Base-by-base conservation (phyloP, 352 stramenopile species). In the Globisporangium nodosum region DNA sequence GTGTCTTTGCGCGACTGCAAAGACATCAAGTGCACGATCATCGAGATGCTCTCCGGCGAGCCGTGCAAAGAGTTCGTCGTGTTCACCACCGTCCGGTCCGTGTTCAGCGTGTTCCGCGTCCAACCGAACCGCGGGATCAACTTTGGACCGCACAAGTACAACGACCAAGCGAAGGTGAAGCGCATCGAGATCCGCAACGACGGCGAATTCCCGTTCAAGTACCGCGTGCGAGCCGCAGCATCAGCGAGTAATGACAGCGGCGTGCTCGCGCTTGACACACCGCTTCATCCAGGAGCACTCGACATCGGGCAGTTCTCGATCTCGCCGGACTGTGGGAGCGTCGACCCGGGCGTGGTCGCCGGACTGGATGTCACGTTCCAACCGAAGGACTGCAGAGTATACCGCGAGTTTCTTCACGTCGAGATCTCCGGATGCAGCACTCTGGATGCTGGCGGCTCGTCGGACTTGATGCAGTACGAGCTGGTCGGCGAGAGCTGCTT, bases 111-210 rank as follows among this genome's bases (percentile, higher is more conserved):
- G 33, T 95, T 92, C 52, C 81, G 87, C 8, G 61, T 98, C 3
- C 88, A 97, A 63, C 95, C 94, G 13, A 84, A 82, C 37, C 77
- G 87, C 30, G 92, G 94, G 0, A 81, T 98, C 43, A 96, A 96
- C 61, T 98, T 98, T 66, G 95, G 94, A 1, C 81, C 92, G 4
- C 66, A 97, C 56, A 93, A 88, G 54, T 98, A 93, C 66, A 97
- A 81, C 52, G 87, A 96, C 20, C 71, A 70, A 24, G 64, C 75
- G 2, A 88, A 89, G 57, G 70, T 68, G 1, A 94, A 91, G 49
- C 70, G 72, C 7, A 73, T 97, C 15, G 90, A 98, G 63, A 80
- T 98, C 48, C 85, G 83, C 48, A 98, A 98, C 60, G 94, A 98
- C 52, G 89, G 94, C 20, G 77, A 91, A 24, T 98, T 98, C 54